Base-by-base conservation (phyloP, 2,329 filamentous ascomycete genomes). In the Cytospora schulzeri region DNA sequence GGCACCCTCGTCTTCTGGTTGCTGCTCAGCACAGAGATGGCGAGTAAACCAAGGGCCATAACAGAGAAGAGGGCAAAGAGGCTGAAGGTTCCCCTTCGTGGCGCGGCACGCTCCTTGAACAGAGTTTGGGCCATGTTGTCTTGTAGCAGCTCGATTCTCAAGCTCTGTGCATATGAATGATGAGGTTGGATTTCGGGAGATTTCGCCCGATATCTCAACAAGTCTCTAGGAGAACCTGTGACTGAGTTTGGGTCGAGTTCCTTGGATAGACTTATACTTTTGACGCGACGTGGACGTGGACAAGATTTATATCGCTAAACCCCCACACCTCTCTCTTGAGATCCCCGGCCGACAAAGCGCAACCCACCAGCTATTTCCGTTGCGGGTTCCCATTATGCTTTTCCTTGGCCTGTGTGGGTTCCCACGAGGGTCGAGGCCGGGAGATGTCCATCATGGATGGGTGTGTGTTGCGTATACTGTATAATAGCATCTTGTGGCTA, bases 21-120 rank as follows among this genome's bases (percentile, higher is more conserved):
- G n/a, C 58, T 57, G 52, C 31, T 58, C 26, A 67, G 57, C 29
- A 61, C 60, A 11, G 66, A 67, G 19, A 66, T 54, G 24, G 57
- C 55, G 12, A 67, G 60, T n/a, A 67, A 54, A 5, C 60, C 50
- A 41, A 67, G 57, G 22, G 41, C 57, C 6, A 67, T 17, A 22
- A 67, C 50, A 3, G 64, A 66, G 24, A 67, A 62, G 19, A 60
- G 35, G 19, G 66, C 64, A 53, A 67, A 52, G 31, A 55, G 38
- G 54, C 41, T 38, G 48, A 59, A 62, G 22, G 52, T 28, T 22
- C 57, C 57, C 53, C 66, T 56, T 31, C 66, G 63, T 48, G 64
- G 66, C 26, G 57, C 54, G 28, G 2, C 22, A 33, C 55, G 58
- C 8, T 65, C 41, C 54, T 50, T 53, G 51, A 53, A 41, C 2